Evolutionary conservation across 2,329 filamentous ascomycete genomes (phyloP), one percentile per base, ranked within the genome.

Genomic region (Pseudocercospora fuligena): DNA sequence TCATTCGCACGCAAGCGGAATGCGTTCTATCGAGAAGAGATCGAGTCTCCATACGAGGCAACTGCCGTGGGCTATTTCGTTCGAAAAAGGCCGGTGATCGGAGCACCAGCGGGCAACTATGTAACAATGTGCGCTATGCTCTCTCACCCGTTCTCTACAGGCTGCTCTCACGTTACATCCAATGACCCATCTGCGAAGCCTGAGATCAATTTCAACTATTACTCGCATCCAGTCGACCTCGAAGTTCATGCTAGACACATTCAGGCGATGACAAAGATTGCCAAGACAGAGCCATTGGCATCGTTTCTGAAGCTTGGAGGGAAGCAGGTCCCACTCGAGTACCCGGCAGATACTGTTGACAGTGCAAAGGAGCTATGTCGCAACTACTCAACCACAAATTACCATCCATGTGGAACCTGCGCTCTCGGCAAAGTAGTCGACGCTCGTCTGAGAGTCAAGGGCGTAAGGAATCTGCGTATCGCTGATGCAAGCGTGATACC

Each of bases 371-470:
- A 67, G 25, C 31, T 73, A 11, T 60, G 58, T 11, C 57, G 65
- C 40, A 53, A 60, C 2, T 63, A 63, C 43, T 63, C 67, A 16
- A 54, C 23, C 29, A 73, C 72, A 16, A 73, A 72, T 62, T 82
- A 79, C 72, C 80, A 83, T 69, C 77, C 79, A 14, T 76, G 74
- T 19, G 81, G 81, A 1, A 82, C 80, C 0, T 82, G 80, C 56
- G 74, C 80, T 21, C n/a, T 51, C 3, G 69, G 69, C 11, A 68
- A 64, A 19, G 58, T 68, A 0, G 60, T 68, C 31, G 61, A 63
- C 25, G 27, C 23, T 16, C 43, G 63, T 21, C 21, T 66, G 36
- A 47, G 54, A 9, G 65, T 66, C 40, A 14, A 62, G 5, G 65
- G 68, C 2, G 59, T 49, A 21, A 29, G 21, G 29, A 64, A 60